Evolutionary conservation across 352 stramenopile species (phyloP), one percentile per base, ranked within the genome.

Genomic region (Phytophthora boehmeriae): DNA sequence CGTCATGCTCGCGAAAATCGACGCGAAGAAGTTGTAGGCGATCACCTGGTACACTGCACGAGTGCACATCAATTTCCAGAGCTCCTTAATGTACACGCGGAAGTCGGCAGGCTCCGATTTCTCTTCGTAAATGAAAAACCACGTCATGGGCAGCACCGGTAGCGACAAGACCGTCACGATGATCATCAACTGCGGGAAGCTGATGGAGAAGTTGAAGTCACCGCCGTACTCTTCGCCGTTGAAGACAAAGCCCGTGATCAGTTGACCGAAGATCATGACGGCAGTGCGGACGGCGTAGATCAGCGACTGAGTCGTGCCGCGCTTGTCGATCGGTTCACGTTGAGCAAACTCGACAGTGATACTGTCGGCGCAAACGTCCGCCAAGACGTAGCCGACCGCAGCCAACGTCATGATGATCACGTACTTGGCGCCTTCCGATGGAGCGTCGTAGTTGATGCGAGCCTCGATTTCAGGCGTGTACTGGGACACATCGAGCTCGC

Each of bases 351-450:
- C 73, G 4, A 74, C 70, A n/a, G 73, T 55, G 39, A 83, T 69
- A 8, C 73, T 83, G 68, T 96, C 87, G 32, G 80, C 76, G 17
- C 75, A 78, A 1, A 94, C 83, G 57, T 95, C 86, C 4, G 86
- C 76, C 45, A 93, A 76, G 11, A 94, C 69, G 59, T 95, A 95
- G 30, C 86, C 86, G 35, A 87, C 51, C 1, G 83, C 81, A 0
- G 84, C 78, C 22, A 93, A 49, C 50, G 92, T 81, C 73, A 96
- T 89, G 36, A 86, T 57, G 16, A 89, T 63, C n/a, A 86, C 67
- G 62, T 88, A 92, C 61, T 80, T 82, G 58, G 47, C 71, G 11
- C 68, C 78, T 23, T 75, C 30, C 4, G 67, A 59, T 1, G 59
- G 30, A 8, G 79, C 79, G 22, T 51, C 36, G 11, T 58, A 59